A percentile compares a stretch with the other conserved stretches of the same genome.
phyloP scores from a whole-genome alignment of 768 basidiomycete species.

The Suillus spraguei region DNA sequence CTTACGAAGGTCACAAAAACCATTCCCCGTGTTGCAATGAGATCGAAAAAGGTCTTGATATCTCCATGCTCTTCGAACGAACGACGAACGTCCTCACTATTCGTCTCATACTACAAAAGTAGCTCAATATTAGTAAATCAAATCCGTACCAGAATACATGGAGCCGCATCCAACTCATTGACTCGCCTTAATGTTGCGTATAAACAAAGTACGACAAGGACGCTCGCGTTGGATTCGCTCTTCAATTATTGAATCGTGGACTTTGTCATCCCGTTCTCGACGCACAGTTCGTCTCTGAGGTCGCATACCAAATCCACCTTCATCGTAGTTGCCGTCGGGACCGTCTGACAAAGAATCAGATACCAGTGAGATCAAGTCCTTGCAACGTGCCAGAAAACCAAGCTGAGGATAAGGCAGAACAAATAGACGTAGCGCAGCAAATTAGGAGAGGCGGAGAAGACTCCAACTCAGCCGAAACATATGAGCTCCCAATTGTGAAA shows the following conservation, averaged over 20 bases:
- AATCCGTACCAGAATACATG: conserved; percentile 7
- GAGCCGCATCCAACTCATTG: conserved; percentile 18
- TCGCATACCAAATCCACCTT: conserved; percentile 48
- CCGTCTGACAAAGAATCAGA: conserved; percentile 60
- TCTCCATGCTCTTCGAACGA: conserved; percentile 94
- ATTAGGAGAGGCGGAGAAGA: conserved; percentile 10
- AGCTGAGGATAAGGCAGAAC: conserved; percentile 44
- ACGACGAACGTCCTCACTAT: conserved; percentile 79
- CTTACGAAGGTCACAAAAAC: conserved; percentile 98
- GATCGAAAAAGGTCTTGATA: conserved; percentile 96
- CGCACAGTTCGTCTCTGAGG: conserved; percentile 51
- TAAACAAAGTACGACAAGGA: conserved; percentile 94
- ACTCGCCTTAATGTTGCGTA: conserved; percentile 98
- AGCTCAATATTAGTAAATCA: conserved; percentile 20
- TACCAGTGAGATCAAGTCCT: conserved; percentile 43
- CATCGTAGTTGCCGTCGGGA: conserved; percentile 57
- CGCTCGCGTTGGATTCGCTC: conserved; percentile 92
- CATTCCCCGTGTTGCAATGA: conserved; percentile 95
- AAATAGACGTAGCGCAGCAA: conserved; percentile 47
- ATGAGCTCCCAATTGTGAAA: conserved; percentile 2
- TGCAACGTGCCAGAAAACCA: conserved; percentile 48
- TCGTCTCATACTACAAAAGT: conserved; percentile 77
- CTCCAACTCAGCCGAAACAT: conserved; percentile 11
- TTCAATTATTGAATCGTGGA: conserved; percentile 90
- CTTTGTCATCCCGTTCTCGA: conserved; percentile 85